Conservation (phyloP, 306 rosid genomes). For the Albizia julibrissin region DNA sequence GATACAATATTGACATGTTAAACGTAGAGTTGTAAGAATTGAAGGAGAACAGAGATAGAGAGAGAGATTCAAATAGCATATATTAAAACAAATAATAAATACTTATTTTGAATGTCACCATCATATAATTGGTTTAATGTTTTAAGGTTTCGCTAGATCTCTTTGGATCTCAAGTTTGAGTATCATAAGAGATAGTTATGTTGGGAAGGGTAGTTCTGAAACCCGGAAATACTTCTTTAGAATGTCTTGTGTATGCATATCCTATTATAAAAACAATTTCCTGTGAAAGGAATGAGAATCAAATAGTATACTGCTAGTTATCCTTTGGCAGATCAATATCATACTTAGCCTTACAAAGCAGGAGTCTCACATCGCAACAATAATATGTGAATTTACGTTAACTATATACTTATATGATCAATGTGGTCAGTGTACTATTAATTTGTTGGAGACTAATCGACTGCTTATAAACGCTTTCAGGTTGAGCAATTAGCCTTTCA, state of each 20-base stretch:
- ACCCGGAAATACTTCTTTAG: too few species aligned
- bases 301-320: not conserved
- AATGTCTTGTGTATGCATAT: not conserved
- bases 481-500: conserved; percentile 51
- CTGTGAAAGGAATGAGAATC: not conserved
- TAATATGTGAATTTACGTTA: conserved; percentile 10
- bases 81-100: not conserved
- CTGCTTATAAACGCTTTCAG: conserved; percentile 58
- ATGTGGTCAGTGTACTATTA: not conserved
- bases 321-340: not conserved
- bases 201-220: not conserved
- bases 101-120: too few species aligned
- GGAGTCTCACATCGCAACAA: not conserved
- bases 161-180: too few species aligned
- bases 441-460: conserved; percentile 59
- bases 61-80: not conserved
- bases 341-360: not conserved
- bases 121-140: too few species aligned
- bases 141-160: too few species aligned
- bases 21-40: not conserved
- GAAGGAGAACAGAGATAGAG: too few species aligned
- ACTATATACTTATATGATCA: not conserved
- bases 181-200: too few species aligned
- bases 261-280: not conserved
- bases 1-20: too few species aligned